A percentile compares a stretch with the other conserved stretches of the same genome.
Evolutionary conservation across 1,284 basidiomycete genomes (phyloP).

Genomic region (Rhodotorula sp.): DNA sequence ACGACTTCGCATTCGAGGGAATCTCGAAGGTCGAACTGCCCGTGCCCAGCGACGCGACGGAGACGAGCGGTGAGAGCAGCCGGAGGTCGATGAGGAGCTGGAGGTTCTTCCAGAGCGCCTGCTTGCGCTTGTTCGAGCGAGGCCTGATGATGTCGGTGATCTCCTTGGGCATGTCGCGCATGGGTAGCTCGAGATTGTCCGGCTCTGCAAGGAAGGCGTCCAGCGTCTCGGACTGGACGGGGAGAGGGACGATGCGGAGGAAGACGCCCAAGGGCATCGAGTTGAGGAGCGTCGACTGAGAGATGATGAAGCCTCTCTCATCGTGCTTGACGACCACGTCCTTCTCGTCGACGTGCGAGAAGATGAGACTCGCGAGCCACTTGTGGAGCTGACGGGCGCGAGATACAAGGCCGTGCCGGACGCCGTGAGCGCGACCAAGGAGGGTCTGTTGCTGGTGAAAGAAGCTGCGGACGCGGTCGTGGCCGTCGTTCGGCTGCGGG

Average conservation of each 20-base stretch:
- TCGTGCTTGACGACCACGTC: conserved; percentile 56
- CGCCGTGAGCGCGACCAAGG: conserved; percentile 66
- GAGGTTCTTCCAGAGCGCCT: conserved; percentile 62
- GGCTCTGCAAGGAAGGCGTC: conserved; percentile 55
- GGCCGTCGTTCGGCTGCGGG: conserved; percentile 50
- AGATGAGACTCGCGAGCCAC: conserved; percentile 50
- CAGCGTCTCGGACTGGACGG: conserved; percentile 58
- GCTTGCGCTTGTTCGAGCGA: conserved; percentile 59
- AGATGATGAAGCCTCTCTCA: conserved; percentile 55
- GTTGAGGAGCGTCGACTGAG: conserved; percentile 59
- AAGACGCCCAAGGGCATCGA: conserved; percentile 63
- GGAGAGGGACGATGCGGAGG: conserved; percentile 61
- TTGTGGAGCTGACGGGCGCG: conserved; percentile 65
- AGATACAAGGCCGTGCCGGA: conserved; percentile 62
- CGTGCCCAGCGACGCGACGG: background rate
- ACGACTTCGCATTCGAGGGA: too few species aligned
- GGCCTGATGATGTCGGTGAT: conserved; percentile 59
- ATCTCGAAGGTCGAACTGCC: background rate
- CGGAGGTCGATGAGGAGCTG: conserved; percentile 59
- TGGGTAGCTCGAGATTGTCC: conserved; percentile 55
- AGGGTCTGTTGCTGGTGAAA: conserved; percentile 65
- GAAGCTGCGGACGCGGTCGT: conserved; percentile 59
- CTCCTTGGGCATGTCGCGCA: conserved; percentile 57
- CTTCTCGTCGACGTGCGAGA: conserved; percentile 49
- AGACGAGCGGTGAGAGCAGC: conserved; percentile 60